Base-by-base conservation (phyloP, 306 rosid genomes). In the Prinsepia uniflora region DNA sequence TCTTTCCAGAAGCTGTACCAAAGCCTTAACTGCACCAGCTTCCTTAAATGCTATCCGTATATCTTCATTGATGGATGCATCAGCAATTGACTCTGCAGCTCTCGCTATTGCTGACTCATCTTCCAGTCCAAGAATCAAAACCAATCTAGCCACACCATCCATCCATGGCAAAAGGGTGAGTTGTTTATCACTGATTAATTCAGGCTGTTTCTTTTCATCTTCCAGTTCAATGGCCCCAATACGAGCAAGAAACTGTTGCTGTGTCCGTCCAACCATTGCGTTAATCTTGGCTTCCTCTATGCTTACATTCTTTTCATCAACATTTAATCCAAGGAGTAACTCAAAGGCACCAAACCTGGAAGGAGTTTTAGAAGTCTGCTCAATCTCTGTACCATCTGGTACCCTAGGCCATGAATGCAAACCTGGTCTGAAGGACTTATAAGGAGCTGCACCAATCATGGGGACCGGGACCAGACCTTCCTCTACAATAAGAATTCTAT, bases 391-490 rank as follows among this genome's bases (percentile, higher is more conserved):
- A 74, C 98, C 98, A 75, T 90, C 98, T 13, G 98, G 96, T 67
- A 92, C 84, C 54, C 84, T 75, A 45, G 90, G 96, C 87, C 92
- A 82, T 52, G 78, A 75, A 81, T 85, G 80, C 63, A 81, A 54
- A 78, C 76, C 73, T 0, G 89, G 96, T 75, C 63, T 80, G 79
- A 86, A 86, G 81, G 98, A 85, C 84, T 90, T 85, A 80, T 85
- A 92, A 59, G 96, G 91, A 60, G 82, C 86, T 65, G 90, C 65
- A 42, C 96, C 98, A 79, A 90, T 63, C 67, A 90, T 54, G 71
- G 98, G 98, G 72, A 92, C 98, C 60, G 91, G 91, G 80, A 90
- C 82, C 65, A 92, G 77, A 66, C 96, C 98, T 82, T 92, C 96
- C 82, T 92, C 98, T 69, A 90, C 78, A 43, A 92, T 74, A 81